Evolutionary conservation across 352 stramenopile genomes (phyloP), one percentile per base, ranked within the genome.

Genomic region (Stephanocyclus meneghinianus): DNA sequence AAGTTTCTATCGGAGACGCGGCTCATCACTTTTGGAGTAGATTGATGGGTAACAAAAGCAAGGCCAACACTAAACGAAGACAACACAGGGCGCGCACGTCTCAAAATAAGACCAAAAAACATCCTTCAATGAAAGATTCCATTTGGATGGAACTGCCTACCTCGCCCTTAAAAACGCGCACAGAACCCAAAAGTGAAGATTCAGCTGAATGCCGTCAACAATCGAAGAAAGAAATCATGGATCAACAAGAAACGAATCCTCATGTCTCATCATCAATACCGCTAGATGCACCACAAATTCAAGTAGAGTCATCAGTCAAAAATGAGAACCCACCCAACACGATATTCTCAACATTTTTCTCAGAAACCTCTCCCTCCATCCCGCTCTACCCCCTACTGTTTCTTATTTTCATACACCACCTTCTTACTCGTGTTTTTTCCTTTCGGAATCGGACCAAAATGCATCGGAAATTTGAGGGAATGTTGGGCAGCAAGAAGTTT

Each of bases 391-490:
- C n/a, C 37, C 40, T 40, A 18, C 53, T 56, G 3, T 18, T 68
- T 16, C 11, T 68, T 44, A 2, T 51, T 10, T 5, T 56, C 8
- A 0, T 32, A 40, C 35, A 13, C 8, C 30, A 40, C 18, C 3
- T 56, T 8, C 16, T 68, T 4, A 56, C 11, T 21, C 60, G 26
- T 32, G 8, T 56, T n/a, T 47, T 65, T 11, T 56, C 60, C 40
- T 68, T 42, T 42, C 60, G 40, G 32, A 68, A 68, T 48, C 37
- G 42, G 21, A 68, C 60, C 13, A 16, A 21, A 15, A 42, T 68
- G 16, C 15, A 8, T 15, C 60, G 60, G 18, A 35, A 48, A 18
- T 18, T 68, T 7, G 7, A 40, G n/a, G 40, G n/a, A 56, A 42
- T 68, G 18, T 21, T 37, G 42, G 40, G 40, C 26, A 30, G 10